These are phyloP conservation scores for Vitis labrusca DNA, from an alignment of 164 flowering plant genomes.

Conservation along the genomic window DNA sequence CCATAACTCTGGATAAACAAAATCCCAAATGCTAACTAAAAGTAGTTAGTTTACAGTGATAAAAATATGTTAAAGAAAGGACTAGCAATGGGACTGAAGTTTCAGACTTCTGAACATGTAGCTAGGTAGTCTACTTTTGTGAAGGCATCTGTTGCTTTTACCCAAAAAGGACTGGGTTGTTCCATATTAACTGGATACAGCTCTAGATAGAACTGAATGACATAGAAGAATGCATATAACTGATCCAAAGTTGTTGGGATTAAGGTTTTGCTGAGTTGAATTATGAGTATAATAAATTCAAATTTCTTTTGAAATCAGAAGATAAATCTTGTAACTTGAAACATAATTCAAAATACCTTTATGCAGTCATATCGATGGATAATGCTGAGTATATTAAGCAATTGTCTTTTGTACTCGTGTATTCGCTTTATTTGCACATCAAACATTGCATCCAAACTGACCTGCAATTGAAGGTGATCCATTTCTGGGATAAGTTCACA, in stretches of 20 bases:
- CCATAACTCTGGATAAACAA: not conserved
- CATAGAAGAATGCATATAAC: no score
- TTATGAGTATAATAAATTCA: no score
- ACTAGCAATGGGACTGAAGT: not conserved
- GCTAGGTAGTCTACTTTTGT: not conserved
- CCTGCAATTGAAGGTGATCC: conserved; percentile 24
- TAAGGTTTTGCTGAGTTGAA: no score
- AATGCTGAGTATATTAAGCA: conserved; percentile 48
- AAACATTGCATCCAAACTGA: conserved; percentile 51
- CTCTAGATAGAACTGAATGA: not conserved
- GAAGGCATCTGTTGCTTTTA: not conserved
- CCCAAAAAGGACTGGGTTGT: no score
- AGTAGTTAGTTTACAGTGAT: not conserved
- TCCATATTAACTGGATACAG: not conserved
- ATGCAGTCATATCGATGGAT: conserved; percentile 53
- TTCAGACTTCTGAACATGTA: not conserved
- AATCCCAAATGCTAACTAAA: not conserved
- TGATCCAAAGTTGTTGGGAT: no score
- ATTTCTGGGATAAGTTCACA: not conserved
- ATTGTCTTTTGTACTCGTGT: conserved; percentile 57
- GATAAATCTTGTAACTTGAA: no score
- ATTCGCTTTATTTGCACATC: conserved; percentile 59
- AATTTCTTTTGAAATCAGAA: no score
- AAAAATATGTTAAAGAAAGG: not conserved
- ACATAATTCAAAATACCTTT: conserved; percentile 26